phyloP scores from a whole-genome alignment of 495 filamentous ascomycete species.

The Trichoderma reesei region DNA sequence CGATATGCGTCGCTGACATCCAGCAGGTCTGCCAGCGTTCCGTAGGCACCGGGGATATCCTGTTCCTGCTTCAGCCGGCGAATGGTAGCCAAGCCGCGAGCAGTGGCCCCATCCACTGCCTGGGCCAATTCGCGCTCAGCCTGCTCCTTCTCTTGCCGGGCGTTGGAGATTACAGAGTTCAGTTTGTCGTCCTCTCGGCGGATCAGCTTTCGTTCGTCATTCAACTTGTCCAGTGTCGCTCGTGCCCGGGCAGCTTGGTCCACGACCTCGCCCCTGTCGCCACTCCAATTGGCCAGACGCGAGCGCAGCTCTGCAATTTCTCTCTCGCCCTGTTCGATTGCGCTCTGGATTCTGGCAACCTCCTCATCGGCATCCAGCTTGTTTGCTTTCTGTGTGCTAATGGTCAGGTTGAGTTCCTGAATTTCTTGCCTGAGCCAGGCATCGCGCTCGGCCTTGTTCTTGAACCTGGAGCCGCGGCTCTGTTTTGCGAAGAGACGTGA shows the following conservation, averaged over 20 bases:
- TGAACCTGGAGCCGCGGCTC: conserved; percentile 79
- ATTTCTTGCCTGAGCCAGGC: conserved; percentile 72
- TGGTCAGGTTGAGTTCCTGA: conserved; percentile 62
- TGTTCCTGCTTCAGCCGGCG: conserved; percentile 66
- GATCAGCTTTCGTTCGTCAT: conserved; percentile 83
- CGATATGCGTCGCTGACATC: conserved; percentile 76
- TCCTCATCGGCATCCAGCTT: conserved; percentile 77
- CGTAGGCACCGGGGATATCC: conserved; percentile 79
- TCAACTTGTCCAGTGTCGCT: conserved; percentile 66
- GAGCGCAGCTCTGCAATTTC: conserved; percentile 61
- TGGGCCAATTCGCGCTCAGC: conserved; percentile 69
- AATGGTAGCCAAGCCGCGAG: conserved; percentile 72
- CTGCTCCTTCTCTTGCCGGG: conserved; percentile 59
- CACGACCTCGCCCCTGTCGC: conserved; percentile 57
- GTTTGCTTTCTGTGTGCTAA: conserved; percentile 73
- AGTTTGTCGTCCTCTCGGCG: conserved; percentile 87
- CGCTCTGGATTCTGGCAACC: conserved; percentile 59
- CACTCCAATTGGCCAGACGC: conserved; percentile 68
- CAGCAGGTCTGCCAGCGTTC: conserved; percentile 84
- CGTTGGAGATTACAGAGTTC: conserved; percentile 63
- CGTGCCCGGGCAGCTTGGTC: conserved; percentile 69
- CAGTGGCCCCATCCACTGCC: conserved; percentile 82
- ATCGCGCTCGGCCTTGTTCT: conserved; percentile 79
- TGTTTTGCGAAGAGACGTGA: conserved; percentile 90
- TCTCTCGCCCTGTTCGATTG: conserved; percentile 60